Evolutionary conservation across 1,139 yeast genomes (phyloP), one percentile per base, ranked within the genome.

Genomic region (Nakaseomyces bracarensis): DNA sequence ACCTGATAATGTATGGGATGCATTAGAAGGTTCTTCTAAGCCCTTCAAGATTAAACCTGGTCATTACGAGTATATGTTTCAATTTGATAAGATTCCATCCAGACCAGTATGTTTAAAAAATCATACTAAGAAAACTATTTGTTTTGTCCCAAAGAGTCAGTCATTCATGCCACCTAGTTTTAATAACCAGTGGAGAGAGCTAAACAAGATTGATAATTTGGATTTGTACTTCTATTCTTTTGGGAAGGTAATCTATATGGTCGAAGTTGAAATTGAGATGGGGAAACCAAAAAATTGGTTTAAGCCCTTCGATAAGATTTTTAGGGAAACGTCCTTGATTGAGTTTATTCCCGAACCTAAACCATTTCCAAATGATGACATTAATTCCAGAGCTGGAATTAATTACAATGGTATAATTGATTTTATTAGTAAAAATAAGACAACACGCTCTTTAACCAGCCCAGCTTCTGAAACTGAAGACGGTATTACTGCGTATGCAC

Each of bases 1-100:
- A 3, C 60, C 63, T 2, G 57, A 52, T 39, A 57, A 56, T 42
- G 61, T 57, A 3, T 52, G 58, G 55, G 45, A 53, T 44, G 60
- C 58, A 5, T 29, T 57, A 4, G 54, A 55, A 29, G 58, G 56
- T n/a, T 45, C 49, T 4, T 36, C 51, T 2, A 55, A 52, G 39
- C 58, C 60, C 5, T 56, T 56, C 35, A 52, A 55, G 38, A 46
- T 56, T 2, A 51, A 49, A 29, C 53, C 59, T 3, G 63, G 61
- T 10, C 44, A 43, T 30, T 53, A 57, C 43, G 48, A 46, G 26
- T 58, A 55, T 41, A 44, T 43, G 11, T 58, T 58, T 40, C 43
- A 50, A 31, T 55, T 58, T 43, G 48, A 48, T 4, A 47, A 49
- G 40, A 37, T 58, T 13, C 55, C 54, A 11, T 48, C 44, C 34